phyloP scores from a whole-genome alignment of 1,284 basidiomycete species.

The Earliella scabrosa region DNA sequence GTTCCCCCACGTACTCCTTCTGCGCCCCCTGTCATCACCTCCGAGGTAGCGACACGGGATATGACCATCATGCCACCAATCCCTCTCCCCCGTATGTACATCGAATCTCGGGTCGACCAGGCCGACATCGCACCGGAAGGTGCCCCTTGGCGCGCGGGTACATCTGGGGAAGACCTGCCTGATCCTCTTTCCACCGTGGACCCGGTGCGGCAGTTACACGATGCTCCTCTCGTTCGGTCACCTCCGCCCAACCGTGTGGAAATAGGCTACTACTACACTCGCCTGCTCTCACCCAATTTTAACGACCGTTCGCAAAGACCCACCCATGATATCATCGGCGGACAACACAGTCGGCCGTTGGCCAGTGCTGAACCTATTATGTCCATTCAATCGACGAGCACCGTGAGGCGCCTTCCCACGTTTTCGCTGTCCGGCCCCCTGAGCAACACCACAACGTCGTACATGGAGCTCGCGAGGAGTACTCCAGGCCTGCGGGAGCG shows the following conservation, averaged over 20 bases:
- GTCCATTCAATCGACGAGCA: background rate
- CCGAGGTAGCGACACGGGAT: background rate
- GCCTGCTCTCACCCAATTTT: too few species aligned
- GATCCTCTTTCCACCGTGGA: background rate
- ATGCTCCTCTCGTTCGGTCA: background rate
- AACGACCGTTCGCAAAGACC: too few species aligned
- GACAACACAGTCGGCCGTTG: too few species aligned
- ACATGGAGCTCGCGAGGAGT: background rate
- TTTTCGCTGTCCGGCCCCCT: too few species aligned
- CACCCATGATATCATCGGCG: too few species aligned
- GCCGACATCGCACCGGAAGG: too few species aligned
- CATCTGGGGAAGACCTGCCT: too few species aligned
- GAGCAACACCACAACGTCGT: background rate
- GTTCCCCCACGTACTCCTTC: constrained; percentile 6
- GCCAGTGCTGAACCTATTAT: too few species aligned
- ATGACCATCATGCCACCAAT: too few species aligned
- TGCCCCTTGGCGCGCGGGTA: too few species aligned
- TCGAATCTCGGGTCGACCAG: too few species aligned
- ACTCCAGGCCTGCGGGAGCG: background rate
- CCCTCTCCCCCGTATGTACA: too few species aligned
- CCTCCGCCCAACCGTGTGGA: background rate
- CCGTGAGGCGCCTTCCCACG: background rate
- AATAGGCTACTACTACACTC: background rate
- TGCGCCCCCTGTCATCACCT: background rate
- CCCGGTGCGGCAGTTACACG: background rate